Evolutionary conservation across 441 rosid species (phyloP).

Genomic region (Gossypium davidsonii): DNA sequence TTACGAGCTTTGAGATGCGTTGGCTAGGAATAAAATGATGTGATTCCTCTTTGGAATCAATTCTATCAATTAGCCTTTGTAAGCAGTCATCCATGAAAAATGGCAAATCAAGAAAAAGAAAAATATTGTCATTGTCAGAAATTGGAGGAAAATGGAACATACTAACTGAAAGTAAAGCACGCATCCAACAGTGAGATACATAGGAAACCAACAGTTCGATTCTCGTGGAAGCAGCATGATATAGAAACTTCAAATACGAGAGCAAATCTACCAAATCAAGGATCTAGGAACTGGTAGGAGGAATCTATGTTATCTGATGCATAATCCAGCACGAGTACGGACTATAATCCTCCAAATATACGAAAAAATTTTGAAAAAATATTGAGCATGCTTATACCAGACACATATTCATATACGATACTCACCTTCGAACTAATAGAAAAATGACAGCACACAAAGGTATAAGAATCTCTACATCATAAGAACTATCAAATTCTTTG

Average conservation of each 20-base stretch:
- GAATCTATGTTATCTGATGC: not conserved
- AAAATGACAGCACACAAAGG: not conserved
- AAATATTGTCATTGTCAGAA: slow-evolving; percentile 4
- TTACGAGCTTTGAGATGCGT: slow-evolving; percentile 61
- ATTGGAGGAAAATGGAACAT: not conserved
- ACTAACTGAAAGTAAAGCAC: slow-evolving; percentile 1
- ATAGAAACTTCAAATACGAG: not conserved
- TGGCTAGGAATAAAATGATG: slow-evolving; percentile 55
- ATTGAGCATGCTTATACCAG: not conserved
- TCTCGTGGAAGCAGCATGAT: not conserved
- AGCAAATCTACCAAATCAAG: not conserved
- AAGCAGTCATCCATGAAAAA: slow-evolving; percentile 87
- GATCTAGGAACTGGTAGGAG: not conserved
- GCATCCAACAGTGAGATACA: not conserved
- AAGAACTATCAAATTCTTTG: not conserved
- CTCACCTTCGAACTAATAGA: not conserved
- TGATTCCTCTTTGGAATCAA: slow-evolving; percentile 54
- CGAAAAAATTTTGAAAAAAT: not conserved
- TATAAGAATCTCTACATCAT: not conserved
- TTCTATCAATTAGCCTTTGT: slow-evolving; percentile 56
- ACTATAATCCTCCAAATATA: not conserved
- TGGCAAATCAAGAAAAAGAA: slow-evolving; percentile 33
- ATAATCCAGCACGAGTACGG: not conserved
- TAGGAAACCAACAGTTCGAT: not conserved
- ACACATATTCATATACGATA: not conserved